phyloP scores from a whole-genome alignment of 257 asterid genomes.

The Vinca minor region DNA sequence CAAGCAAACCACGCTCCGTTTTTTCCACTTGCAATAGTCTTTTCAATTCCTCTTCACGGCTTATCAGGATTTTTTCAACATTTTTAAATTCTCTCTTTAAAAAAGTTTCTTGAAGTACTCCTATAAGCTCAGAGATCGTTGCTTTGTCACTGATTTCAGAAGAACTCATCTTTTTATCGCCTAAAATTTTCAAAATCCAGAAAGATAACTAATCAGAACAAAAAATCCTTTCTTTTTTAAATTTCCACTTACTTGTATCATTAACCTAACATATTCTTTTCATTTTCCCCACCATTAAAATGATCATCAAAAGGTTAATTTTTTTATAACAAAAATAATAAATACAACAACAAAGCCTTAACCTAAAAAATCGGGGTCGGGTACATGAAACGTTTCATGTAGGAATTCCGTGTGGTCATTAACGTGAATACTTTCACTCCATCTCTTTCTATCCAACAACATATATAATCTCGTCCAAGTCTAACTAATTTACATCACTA shows the following conservation, averaged over 20 bases:
- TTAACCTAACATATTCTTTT: too few relatives aligned
- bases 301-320: too few relatives aligned
- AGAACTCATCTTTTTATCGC: background rate
- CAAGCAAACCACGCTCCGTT: constrained; percentile 16
- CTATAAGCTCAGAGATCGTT: constrained; percentile 26
- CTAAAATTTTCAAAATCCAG: background rate
- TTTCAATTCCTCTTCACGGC: constrained; percentile 22
- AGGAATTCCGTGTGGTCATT: too few relatives aligned
- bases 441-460: too few relatives aligned
- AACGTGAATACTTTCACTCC: too few relatives aligned
- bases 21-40: constrained; percentile 22
- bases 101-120: constrained; percentile 16
- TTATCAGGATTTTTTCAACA: constrained; percentile 20
- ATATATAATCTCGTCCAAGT: too few relatives aligned
- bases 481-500: too few relatives aligned
- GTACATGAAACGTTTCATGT: too few relatives aligned
- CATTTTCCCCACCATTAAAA: too few relatives aligned
- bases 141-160: background rate
- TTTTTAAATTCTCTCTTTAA: constrained; percentile 17
- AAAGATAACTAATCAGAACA: background rate
- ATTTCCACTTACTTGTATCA: background rate
- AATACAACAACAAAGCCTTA: too few relatives aligned
- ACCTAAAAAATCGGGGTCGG: too few relatives aligned
- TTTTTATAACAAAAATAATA: too few relatives aligned
- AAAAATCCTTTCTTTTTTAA: background rate